Evolutionary conservation across 176 grass and related monocot genomes (phyloP).

Genomic region (Aegilops bicornis): DNA sequence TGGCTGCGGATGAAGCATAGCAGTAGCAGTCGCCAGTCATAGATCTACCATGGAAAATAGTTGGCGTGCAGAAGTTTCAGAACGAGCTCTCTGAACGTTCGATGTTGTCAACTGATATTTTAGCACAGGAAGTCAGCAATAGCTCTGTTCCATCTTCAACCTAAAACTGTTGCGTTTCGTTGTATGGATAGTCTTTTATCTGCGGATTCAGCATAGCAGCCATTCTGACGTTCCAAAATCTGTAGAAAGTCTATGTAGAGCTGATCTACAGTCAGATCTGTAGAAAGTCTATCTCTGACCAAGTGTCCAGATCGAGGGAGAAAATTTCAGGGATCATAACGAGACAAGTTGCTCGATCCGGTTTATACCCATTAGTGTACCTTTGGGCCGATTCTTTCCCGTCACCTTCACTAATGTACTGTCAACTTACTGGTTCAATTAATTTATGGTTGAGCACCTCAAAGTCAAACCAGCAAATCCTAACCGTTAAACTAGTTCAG

Average conservation of each 20-base stretch:
- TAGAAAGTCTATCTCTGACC: not conserved
- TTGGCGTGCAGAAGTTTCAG: slow-evolving; percentile 1
- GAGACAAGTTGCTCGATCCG: not conserved
- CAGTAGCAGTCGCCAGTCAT: not conserved
- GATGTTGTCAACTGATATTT: slow-evolving; percentile 19
- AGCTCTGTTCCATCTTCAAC: no score
- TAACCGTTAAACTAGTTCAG: not conserved
- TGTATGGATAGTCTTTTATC: no score
- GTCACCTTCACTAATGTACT: slow-evolving; percentile 7
- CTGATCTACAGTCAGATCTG: not conserved
- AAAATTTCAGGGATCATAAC: not conserved
- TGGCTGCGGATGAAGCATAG: not conserved
- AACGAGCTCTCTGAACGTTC: not conserved
- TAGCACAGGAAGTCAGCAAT: no score
- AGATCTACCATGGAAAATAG: not conserved
- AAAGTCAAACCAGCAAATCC: slow-evolving; percentile 21
- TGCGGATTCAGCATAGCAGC: no score
- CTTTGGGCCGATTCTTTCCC: not conserved
- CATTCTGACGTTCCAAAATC: not conserved
- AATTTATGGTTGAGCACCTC: slow-evolving; percentile 8
- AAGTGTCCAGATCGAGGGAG: not conserved
- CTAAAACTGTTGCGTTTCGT: no score
- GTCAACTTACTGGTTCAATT: not conserved
- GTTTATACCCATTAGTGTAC: not conserved
- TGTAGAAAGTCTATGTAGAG: not conserved